Evolutionary conservation across 371 early-diverging fungal genomes (phyloP).

Genomic region (Rozella allomycis): DNA sequence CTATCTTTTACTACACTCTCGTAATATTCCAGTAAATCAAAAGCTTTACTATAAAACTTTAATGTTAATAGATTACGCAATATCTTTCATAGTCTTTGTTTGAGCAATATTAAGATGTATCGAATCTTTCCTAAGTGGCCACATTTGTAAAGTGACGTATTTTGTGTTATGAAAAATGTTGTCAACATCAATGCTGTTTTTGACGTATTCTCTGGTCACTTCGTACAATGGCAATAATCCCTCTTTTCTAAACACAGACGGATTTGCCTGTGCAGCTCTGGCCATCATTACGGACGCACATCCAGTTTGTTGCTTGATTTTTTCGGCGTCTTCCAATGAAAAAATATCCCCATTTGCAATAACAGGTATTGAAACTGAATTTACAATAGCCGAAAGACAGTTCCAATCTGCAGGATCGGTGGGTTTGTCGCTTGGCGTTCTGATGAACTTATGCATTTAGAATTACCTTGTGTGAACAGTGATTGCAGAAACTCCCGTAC

Average conservation of each 20-base stretch:
- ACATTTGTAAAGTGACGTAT: too few species aligned
- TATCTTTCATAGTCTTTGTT: too few species aligned
- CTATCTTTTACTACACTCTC: too few species aligned
- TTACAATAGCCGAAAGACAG: slow-evolving; percentile 41
- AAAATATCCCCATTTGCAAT: slow-evolving; percentile 83
- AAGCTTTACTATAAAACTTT: too few species aligned
- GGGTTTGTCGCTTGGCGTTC: slow-evolving; percentile 47
- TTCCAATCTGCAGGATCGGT: slow-evolving; percentile 64
- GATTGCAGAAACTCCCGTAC: slow-evolving; percentile 67
- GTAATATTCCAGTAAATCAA: too few species aligned
- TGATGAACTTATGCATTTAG: slow-evolving; percentile 1
- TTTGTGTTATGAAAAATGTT: too few species aligned
- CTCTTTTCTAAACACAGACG: slow-evolving; percentile 1
- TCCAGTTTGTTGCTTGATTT: slow-evolving; percentile 17
- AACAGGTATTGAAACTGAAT: slow-evolving; percentile 48
- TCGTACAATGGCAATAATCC: not conserved
- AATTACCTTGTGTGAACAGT: slow-evolving; percentile 68
- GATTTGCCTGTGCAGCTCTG: slow-evolving; percentile 1
- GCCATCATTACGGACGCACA: slow-evolving; percentile 1
- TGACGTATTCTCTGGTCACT: too few species aligned
- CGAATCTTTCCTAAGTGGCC: too few species aligned
- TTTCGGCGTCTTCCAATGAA: slow-evolving; percentile 30
- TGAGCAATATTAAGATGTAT: too few species aligned
- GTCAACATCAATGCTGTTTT: too few species aligned
- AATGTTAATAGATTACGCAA: too few species aligned